Conservation (phyloP, 257 asterid genomes). For the Nicotiana tomentosiformis region DNA sequence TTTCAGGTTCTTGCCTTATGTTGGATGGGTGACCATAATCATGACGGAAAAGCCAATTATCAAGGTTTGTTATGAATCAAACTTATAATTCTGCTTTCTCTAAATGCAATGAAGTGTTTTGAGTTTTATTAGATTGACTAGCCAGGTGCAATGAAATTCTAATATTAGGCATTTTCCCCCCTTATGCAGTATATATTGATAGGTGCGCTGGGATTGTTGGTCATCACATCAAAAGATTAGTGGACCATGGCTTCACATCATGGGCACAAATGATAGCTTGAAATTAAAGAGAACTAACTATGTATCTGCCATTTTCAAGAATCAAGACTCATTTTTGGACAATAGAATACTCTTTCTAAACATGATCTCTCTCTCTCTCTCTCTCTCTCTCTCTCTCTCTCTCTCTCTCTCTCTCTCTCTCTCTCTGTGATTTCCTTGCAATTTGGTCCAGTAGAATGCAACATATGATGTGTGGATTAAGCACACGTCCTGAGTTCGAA, state of each 20-base stretch:
- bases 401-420: neutral
- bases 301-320: slow-evolving; percentile 3
- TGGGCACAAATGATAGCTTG: neutral
- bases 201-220: slow-evolving; percentile 89
- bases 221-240: slow-evolving; percentile 88
- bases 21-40: slow-evolving; percentile 98
- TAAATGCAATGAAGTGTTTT: neutral
- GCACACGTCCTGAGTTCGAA: too few relatives aligned
- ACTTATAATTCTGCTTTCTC: neutral
- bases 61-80: slow-evolving; percentile 49
- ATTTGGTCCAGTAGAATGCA: neutral
- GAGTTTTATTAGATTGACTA: neutral
- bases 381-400: neutral
- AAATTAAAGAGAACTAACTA: neutral
- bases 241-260: neutral
- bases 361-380: neutral
- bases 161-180: slow-evolving; percentile 1
- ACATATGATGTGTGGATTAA: neutral
- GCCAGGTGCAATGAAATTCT: neutral
- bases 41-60: slow-evolving; percentile 98
- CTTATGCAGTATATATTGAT: slow-evolving; percentile 76
- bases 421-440: neutral
- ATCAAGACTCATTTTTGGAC: neutral
- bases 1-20: slow-evolving; percentile 90
- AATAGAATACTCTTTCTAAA: neutral